phyloP scores from a whole-genome alignment of 352 stramenopile species.

The Elongisporangium undulatum region DNA sequence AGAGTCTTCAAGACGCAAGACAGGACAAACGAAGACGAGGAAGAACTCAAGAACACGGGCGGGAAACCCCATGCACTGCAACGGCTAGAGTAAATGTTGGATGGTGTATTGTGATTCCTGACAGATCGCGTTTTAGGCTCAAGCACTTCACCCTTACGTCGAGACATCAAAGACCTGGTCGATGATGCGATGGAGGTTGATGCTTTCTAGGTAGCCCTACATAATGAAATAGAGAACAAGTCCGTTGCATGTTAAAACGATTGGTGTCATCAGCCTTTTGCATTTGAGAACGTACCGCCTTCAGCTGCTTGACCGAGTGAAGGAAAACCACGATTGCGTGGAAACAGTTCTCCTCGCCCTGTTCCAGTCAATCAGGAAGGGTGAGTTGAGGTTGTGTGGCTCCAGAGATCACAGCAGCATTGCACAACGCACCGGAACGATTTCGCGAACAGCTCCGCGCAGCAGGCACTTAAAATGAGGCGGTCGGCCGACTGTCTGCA shows the following conservation, averaged over 20 bases:
- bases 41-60: neutral
- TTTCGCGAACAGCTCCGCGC: slow-evolving; percentile 71
- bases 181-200: slow-evolving; percentile 84
- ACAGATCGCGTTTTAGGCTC: neutral
- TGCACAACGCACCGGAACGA: slow-evolving; percentile 55
- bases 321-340: slow-evolving; percentile 83
- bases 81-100: neutral
- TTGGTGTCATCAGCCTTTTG: neutral
- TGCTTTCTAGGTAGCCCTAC: slow-evolving; percentile 81
- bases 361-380: neutral
- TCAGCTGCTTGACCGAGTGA: slow-evolving; percentile 81
- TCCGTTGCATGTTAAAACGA: neutral
- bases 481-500: slow-evolving; percentile 67
- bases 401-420: neutral
- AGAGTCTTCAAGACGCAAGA: neutral
- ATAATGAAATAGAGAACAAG: slow-evolving; percentile 2
- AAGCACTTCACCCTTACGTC: slow-evolving; percentile 37
- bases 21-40: neutral
- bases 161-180: slow-evolving; percentile 82
- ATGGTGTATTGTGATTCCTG: neutral
- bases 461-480: slow-evolving; percentile 84
- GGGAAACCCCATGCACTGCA: neutral
- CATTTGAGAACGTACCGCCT: slow-evolving; percentile 46
- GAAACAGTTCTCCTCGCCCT: slow-evolving; percentile 85
- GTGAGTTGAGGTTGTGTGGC: neutral